Base-by-base conservation (phyloP, 2,329 filamentous ascomycete genomes). In the Aplosporella prunicola region DNA sequence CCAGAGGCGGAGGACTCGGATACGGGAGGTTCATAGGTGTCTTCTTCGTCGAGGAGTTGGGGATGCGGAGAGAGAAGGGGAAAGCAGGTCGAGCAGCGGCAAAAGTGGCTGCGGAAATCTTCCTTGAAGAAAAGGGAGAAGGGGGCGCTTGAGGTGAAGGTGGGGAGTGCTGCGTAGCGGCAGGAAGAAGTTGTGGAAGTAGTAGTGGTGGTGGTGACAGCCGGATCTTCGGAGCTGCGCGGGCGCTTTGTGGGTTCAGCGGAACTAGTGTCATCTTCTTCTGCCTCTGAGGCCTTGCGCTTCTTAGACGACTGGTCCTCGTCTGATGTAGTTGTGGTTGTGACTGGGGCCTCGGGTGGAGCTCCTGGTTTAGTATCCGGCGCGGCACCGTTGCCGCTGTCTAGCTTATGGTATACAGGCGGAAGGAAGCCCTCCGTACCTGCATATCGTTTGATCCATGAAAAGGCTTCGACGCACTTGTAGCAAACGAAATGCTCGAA, bases 401-500 rank as follows among this genome's bases (percentile, higher is more conserved):
- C 24, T 28, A 48, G 49, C 20, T 63, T 49, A 43, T 61, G 59
- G 47, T 78, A 80, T 0, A 95, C 73, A 1, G 88, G 73, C 1
- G 76, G 68, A 0, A 96, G 66, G 51, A 98, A 96, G 0, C 88
- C 87, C 1, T 75, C 55, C 0, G 82, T 75, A 2, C 82, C 81
- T 5, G 84, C 87, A 55, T 96, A 96, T 45, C 71, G 69, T 63
- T 89, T 93, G 57, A 96, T 80, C 91, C 91, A 98, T 0, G 87
- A 84, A 49, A 87, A 76, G 1, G 86, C 76, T 26, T 88, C 78
- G 10, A 93, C 73, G 50, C 91, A 98, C 55, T 93, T 93, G 67
- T 91, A 94, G 66, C 91, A 98, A 24, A 98, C 72, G 51, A 96
- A 82, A 18, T 80, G 76, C 36, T 93, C 86, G 47, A 98, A 98